Percentiles rank a stretch among this genome's conserved stretches.
These are phyloP conservation scores for Rickenella mellea DNA, from an alignment of 768 basidiomycete genomes.

Conservation along the genomic window DNA sequence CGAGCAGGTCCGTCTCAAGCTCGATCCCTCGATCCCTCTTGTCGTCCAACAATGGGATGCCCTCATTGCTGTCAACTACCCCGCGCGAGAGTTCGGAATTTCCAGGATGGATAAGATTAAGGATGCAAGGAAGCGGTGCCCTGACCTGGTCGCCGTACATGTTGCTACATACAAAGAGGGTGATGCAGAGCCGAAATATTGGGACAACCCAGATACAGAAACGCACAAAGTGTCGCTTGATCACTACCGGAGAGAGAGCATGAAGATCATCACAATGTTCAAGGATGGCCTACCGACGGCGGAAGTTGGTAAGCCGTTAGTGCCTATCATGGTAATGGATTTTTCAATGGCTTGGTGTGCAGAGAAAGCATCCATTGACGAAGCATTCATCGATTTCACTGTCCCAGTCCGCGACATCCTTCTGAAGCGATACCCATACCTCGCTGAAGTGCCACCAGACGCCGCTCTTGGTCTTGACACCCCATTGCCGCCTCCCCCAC, in stretches of 20 bases:
- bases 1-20: conserved; percentile 72
- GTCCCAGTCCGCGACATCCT: conserved; percentile 68
- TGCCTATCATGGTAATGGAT: neutral
- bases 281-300: conserved; percentile 68
- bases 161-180: conserved; percentile 93
- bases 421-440: conserved; percentile 66
- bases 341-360: conserved; percentile 1
- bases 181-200: conserved; percentile 80
- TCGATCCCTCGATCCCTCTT: conserved; percentile 53
- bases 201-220: conserved; percentile 78
- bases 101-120: conserved; percentile 80
- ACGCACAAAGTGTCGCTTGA: conserved; percentile 93
- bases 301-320: conserved; percentile 58
- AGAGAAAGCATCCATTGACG: conserved; percentile 98
- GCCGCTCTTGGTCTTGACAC: conserved; percentile 67
- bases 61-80: conserved; percentile 92
- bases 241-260: conserved; percentile 83
- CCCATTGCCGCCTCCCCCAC: conserved; percentile 65
- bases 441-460: conserved; percentile 59
- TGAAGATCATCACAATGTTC: conserved; percentile 79
- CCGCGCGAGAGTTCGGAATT: conserved; percentile 87
- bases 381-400: conserved; percentile 91
- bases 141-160: conserved; percentile 77
- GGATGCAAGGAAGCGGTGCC: conserved; percentile 82
- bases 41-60: conserved; percentile 85